Evolutionary conservation across 1,139 yeast genomes (phyloP), one percentile per base, ranked within the genome.

Genomic region (Nadsonia commutata): DNA sequence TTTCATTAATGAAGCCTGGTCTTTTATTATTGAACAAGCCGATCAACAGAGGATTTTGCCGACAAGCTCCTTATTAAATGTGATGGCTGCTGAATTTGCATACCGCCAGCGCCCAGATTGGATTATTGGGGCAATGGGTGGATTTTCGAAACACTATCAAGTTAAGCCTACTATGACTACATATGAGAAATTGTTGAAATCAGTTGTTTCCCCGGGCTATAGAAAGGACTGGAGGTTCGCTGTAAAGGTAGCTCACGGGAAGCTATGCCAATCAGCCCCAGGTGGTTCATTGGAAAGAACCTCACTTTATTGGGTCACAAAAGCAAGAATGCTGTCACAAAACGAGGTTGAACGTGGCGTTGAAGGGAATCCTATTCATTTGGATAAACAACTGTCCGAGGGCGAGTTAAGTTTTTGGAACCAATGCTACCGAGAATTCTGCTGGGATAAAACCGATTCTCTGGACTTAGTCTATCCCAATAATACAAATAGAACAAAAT

Each of bases 201-300:
- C 33, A 4, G 16, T 27, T 8, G 33, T 27, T 8, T 27, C 33
- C 3, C 33, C 33, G 3, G 33, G 33, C 5, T 27, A 27, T 9
- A 27, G 33, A 27, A 27, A 27, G n/a, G 33, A 27, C 33, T 27
- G 33, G 33, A 27, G 33, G n/a, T 27, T 27, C n/a, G 33, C 33
- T 3, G 33, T 27, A 4, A 27, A 27, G 16, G 33, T 27, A 4
- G 33, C 13, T 4, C n/a, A 27, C n/a, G 33, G 33, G 9, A 27
- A 27, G n/a, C 33, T 27, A 27, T 27, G 33, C n/a, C 33, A 27
- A 27, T 13, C 33, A 4, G 33, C 33, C 5, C 33, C 33, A 27
- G 33, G 33, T 13, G n/a, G 16, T 11, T 11, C 9, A 5, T 13
- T 27, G 33, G 33, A 13, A 9, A 27, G n/a, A 27, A 27, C 33